phyloP scores from a whole-genome alignment of 345 rosid genomes.

The Camelina sativa region DNA sequence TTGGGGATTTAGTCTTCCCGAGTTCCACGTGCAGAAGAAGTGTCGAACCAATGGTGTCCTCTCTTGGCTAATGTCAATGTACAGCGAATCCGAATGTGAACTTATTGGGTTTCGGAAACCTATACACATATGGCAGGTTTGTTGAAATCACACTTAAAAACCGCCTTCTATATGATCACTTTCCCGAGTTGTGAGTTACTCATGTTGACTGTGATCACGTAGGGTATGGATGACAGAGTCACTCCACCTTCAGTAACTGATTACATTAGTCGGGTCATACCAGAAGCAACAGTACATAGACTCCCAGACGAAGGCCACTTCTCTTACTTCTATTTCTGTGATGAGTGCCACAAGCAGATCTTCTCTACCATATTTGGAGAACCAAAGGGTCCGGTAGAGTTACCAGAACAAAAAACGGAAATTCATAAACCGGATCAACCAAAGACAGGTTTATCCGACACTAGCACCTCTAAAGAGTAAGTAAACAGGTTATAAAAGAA shows the following conservation, averaged over 20 bases:
- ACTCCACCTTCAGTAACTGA: slow-evolving; percentile 67
- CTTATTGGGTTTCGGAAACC: slow-evolving; percentile 74
- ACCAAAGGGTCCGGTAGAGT: slow-evolving; percentile 62
- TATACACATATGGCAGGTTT: slow-evolving; percentile 97
- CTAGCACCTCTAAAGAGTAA: slow-evolving; percentile 40
- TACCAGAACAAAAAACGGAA: slow-evolving; percentile 42
- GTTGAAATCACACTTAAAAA: slow-evolving; percentile 26
- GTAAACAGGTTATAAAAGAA: slow-evolving; percentile 26
- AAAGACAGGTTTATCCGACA: not conserved
- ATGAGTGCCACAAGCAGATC: slow-evolving; percentile 76
- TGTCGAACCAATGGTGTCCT: slow-evolving; percentile 69
- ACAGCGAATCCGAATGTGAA: slow-evolving; percentile 77
- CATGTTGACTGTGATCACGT: slow-evolving; percentile 37
- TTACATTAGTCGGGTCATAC: slow-evolving; percentile 77
- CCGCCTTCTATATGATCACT: slow-evolving; percentile 15
- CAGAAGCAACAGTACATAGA: slow-evolving; percentile 62
- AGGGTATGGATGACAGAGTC: slow-evolving; percentile 83
- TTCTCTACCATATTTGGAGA: slow-evolving; percentile 73
- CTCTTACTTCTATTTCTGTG: slow-evolving; percentile 79
- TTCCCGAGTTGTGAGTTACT: slow-evolving; percentile 10
- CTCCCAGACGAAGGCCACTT: slow-evolving; percentile 87
- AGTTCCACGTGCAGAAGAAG: slow-evolving; percentile 70
- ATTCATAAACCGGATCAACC: slow-evolving; percentile 15
- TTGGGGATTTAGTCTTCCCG: slow-evolving; percentile 84
- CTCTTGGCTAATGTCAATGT: slow-evolving; percentile 80